Evolutionary conservation across 257 asterid genomes (phyloP), one percentile per base, ranked within the genome.

Genomic region (Solanum ossicruentum): DNA sequence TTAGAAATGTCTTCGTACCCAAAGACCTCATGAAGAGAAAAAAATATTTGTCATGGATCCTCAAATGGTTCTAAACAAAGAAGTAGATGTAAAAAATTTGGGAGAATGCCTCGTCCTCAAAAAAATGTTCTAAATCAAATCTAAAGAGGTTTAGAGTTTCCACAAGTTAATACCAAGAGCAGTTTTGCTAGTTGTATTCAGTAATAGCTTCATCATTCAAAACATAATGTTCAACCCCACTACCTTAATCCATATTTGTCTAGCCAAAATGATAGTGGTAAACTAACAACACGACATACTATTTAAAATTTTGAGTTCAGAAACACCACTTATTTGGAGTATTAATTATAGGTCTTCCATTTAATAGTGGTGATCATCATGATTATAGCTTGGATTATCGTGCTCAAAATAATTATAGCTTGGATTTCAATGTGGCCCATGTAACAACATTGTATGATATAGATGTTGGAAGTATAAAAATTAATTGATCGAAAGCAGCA

Each of bases 1-100:
- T 57, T 73, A 87, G 88, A 89, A 89, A 89, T 87, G 89, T 57
- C 88, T 89, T 18, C 71, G 43, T 12, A 56, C 83, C 45, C 81
- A 85, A 87, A 57, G 72, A 70, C 12, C 51, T 41, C 86, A 66
- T 5, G 55, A 80, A 15, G 55, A 81, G 83, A 81, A 8, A 85
- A 60, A 45, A 12, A 12, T 21, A 7, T 39, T 18, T 7, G 12
- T 21, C 17, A 8, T 13, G 55, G 45, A 2, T 17, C 63, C 8
- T 66, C 78, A 6, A 63, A 47, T 51, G 36, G 9, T 49, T 63
- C 85, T 15, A 61, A 7, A 49, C 8, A 75, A 11, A 18, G 47
- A 28, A 28, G 47, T 15, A 28, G 21, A 12, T 7, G 49, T 58
- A 7, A 23, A 63, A 63, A 63, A 12, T 0, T 28, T 23, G 41